Conservation (phyloP, 257 asterid genomes). For the Solanum etuberosum region DNA sequence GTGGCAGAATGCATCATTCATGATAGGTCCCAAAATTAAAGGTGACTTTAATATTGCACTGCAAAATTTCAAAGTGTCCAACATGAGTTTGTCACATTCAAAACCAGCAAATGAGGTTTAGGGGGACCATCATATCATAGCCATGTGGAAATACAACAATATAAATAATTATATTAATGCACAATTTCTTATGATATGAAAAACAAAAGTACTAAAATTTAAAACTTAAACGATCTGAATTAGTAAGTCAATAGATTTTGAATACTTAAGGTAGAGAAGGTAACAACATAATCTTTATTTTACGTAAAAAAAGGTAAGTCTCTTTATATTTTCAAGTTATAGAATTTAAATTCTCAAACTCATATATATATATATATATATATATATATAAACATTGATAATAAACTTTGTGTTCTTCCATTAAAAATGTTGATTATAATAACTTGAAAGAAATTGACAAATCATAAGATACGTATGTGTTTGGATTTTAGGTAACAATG, state of each 20-base stretch:
- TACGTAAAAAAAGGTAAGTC: neutral
- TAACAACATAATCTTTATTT: neutral
- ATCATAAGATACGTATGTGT: neutral
- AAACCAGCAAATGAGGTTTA: conserved; percentile 1
- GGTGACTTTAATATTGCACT: neutral
- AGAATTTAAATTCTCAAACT: neutral
- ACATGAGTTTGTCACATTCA: conserved; percentile 2
- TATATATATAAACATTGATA: neutral
- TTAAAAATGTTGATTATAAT: neutral
- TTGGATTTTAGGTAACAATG: neutral
- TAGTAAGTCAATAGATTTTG: neutral
- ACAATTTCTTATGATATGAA: neutral
- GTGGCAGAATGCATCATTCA: neutral
- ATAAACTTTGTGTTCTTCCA: neutral
- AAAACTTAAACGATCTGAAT: neutral
- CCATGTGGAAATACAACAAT: neutral
- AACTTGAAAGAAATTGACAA: neutral
- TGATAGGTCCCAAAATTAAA: neutral
- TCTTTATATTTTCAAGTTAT: neutral
- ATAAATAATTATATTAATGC: neutral
- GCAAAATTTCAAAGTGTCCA: neutral
- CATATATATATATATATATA: neutral
- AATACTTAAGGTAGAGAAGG: neutral
- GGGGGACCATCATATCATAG: neutral
- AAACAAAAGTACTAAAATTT: neutral